Conservation (phyloP, 2,329 filamentous ascomycete species). For the Aspergillus neotritici region DNA sequence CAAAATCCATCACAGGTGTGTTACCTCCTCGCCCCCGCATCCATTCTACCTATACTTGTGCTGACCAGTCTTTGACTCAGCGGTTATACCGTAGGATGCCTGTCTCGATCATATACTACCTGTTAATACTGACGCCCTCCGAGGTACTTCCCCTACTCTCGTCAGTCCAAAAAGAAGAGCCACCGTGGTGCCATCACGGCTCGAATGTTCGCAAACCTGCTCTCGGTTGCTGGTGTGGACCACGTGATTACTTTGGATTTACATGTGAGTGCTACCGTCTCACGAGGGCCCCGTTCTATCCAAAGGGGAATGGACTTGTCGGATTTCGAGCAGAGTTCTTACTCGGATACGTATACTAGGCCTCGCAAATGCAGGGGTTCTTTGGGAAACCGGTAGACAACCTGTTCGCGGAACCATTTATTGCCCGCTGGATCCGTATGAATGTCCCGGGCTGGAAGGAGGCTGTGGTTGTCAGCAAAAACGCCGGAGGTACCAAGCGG, state of each 20-base stretch:
- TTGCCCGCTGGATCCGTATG: slow-evolving; percentile 89
- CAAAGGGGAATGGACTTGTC: slow-evolving; percentile 4
- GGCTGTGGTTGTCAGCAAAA: slow-evolving; percentile 96
- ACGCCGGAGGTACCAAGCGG: slow-evolving; percentile 92
- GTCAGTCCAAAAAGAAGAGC: slow-evolving; percentile 98
- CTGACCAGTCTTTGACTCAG: slow-evolving; percentile 19
- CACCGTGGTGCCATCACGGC: slow-evolving; percentile 95
- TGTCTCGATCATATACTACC: slow-evolving; percentile 23
- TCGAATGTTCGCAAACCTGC: slow-evolving; percentile 91
- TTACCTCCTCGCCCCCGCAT: slow-evolving; percentile 10
- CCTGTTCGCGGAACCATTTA: slow-evolving; percentile 88
- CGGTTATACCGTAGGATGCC: slow-evolving; percentile 45
- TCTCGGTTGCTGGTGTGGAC: slow-evolving; percentile 88
- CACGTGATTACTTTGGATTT: slow-evolving; percentile 97
- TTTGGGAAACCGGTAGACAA: slow-evolving; percentile 98
- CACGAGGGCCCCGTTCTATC: slow-evolving; percentile 1
- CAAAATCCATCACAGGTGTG: slow-evolving; percentile 91
- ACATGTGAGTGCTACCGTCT: slow-evolving; percentile 52
- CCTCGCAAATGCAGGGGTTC: slow-evolving; percentile 98
- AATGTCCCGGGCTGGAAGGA: slow-evolving; percentile 82
- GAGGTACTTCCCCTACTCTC: slow-evolving; percentile 94
- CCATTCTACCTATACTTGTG: slow-evolving; percentile 4
- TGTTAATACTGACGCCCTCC: slow-evolving; percentile 33
- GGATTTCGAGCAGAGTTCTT: slow-evolving; percentile 16
- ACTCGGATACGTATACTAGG: slow-evolving; percentile 35